Evolutionary conservation across 495 filamentous ascomycete species (phyloP), one percentile per base, ranked within the genome.

Genomic region (Penicillium parvum): DNA sequence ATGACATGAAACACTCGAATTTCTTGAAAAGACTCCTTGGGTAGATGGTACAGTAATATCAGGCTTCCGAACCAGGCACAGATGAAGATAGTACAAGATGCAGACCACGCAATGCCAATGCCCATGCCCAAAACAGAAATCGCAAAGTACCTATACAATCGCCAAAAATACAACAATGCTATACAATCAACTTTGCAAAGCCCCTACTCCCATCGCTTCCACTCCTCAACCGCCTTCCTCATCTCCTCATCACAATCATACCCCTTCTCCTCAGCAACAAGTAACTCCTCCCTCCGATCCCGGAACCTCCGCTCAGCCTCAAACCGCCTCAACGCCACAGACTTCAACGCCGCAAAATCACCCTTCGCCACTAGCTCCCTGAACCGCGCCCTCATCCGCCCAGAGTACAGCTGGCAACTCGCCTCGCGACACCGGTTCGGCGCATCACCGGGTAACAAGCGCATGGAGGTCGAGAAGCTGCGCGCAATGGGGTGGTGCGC

Each of bases 371-470:
- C 75, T 2, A 83, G 81, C 14, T 76, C 69, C 12, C 59, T 52
- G 56, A 88, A 88, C 7, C 82, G 69, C 1, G 70, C 63, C 28
- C 85, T 72, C 82, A 90, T 90, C n/a, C 81, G 76, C 7, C 73
- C 63, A n/a, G 82, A 85, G 47, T 86, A 90, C 5, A 90, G 65
- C 61, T 87, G 83, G 52, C 87, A 92, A 14, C 73, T 74, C 0
- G 74, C 78, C 25, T 78, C 65, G 3, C 72, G 65, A 15, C 60
- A 61, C 4, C 57, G 59, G 40, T 74, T 65, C 19, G 70, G 66
- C 15, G 59, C 61, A 38, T 76, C 66, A 21, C 73, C 66, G 1
- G 71, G 71, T 5, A 74, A 60, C 1, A 68, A 53, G 18, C 71
- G 69, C 50, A 68, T 55, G 4, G 65, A 60, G 4, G 60, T 58